phyloP scores from a whole-genome alignment of 2,329 filamentous ascomycete species.

The Alternaria sp. region DNA sequence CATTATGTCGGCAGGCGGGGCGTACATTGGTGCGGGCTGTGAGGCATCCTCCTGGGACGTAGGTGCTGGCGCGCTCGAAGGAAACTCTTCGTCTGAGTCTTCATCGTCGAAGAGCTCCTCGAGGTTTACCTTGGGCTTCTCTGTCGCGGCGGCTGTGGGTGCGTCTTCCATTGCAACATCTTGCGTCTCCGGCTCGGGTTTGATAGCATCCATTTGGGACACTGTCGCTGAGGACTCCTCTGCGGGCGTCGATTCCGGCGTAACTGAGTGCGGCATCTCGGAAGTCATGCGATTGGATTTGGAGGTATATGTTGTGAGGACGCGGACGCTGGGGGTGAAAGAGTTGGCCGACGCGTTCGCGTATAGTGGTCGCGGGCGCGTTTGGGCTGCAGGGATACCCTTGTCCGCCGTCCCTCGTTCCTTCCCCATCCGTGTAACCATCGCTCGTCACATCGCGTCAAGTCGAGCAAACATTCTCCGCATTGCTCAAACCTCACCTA shows the following conservation, averaged over 20 bases:
- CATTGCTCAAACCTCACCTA: not conserved
- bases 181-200: constrained; percentile 35
- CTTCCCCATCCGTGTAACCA: constrained; percentile 18
- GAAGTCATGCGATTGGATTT: constrained; percentile 5
- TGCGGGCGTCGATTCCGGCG: constrained; percentile 48
- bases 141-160: constrained; percentile 32
- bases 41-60: constrained; percentile 52
- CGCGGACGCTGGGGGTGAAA: constrained; percentile 7
- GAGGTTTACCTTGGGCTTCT: constrained; percentile 51
- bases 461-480: not conserved
- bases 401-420: constrained; percentile 6
- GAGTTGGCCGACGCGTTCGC: constrained; percentile 22
- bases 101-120: constrained; percentile 67
- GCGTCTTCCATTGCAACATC: constrained; percentile 43
- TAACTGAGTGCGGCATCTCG: constrained; percentile 56
- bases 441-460: constrained; percentile 15
- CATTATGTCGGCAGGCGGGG: not conserved
- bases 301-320: not conserved
- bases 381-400: constrained; percentile 22
- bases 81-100: constrained; percentile 64
- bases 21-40: constrained; percentile 51
- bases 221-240: constrained; percentile 45
- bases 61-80: constrained; percentile 59
- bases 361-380: constrained; percentile 27
- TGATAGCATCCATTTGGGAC: constrained; percentile 49